These are phyloP conservation scores for Pyrus hybrid DNA, from an alignment of 331 rosid species.

Conservation along the genomic window DNA sequence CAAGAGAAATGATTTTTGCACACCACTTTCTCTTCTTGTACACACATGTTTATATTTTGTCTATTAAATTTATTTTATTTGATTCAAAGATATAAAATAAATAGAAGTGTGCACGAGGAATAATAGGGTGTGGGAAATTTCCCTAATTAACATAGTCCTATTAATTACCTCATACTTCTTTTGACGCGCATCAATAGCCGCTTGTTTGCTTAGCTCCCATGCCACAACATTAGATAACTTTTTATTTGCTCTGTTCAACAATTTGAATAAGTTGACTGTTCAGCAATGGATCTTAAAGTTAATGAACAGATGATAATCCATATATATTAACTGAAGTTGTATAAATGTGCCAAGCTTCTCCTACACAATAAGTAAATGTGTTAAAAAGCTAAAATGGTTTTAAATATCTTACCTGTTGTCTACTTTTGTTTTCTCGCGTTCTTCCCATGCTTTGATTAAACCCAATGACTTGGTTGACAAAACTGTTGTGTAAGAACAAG, in stretches of 20 bases:
- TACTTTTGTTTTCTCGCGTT: neutral
- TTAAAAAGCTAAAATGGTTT: neutral
- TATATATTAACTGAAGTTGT: neutral
- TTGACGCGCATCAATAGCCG: neutral
- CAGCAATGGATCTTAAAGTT: neutral
- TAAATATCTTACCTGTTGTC: neutral
- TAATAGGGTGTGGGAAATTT: neutral
- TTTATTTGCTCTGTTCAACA: neutral
- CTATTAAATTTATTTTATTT: too few relatives aligned
- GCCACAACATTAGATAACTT: neutral
- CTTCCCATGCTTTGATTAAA: conserved; percentile 12
- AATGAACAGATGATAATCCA: neutral
- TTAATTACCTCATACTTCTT: conserved; percentile 5
- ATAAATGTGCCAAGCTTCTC: neutral
- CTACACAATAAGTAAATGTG: neutral
- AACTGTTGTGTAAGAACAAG: neutral
- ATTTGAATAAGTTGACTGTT: neutral
- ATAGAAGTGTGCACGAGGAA: neutral
- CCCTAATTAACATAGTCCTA: neutral
- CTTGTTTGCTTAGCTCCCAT: conserved; percentile 8
- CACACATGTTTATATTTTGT: too few relatives aligned
- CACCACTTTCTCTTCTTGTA: too few relatives aligned
- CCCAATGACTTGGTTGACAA: neutral
- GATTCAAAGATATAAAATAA: too few relatives aligned
- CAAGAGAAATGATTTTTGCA: too few relatives aligned